phyloP scores from a whole-genome alignment of 2,329 filamentous ascomycete genomes.

The Pseudocercospora vitis region DNA sequence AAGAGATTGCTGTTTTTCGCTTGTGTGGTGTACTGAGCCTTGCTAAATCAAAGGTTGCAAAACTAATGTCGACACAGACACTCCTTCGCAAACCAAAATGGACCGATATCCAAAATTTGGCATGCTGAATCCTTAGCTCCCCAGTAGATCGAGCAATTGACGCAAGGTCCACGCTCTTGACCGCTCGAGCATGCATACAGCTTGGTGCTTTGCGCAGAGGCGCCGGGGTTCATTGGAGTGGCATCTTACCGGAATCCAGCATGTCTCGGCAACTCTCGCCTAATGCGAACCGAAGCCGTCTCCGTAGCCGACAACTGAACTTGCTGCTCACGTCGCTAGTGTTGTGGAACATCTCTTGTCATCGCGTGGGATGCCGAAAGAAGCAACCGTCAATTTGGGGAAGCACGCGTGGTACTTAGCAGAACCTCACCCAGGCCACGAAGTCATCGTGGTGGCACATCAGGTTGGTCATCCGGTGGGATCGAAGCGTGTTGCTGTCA shows the following conservation, averaged over 20 bases:
- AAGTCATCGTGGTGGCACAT: neutral
- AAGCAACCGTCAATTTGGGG: neutral
- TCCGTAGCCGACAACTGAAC: no score
- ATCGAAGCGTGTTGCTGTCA: neutral
- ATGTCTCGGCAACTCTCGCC: neutral
- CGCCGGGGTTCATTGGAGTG: neutral
- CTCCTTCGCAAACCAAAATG: neutral
- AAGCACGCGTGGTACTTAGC: neutral
- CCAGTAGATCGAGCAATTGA: neutral
- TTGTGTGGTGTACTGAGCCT: no score
- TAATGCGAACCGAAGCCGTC: neutral
- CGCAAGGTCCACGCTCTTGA: slow-evolving; percentile 6
- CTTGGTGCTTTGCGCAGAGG: neutral
- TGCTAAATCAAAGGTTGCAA: neutral
- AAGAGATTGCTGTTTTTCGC: neutral
- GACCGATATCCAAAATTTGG: neutral
- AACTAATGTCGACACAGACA: neutral
- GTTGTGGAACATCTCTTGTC: neutral
- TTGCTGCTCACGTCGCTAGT: no score
- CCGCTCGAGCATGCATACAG: neutral
- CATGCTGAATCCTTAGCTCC: neutral
- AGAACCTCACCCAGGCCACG: neutral
- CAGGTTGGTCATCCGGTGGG: no score
- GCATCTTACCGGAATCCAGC: neutral
- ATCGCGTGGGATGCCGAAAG: neutral